These are phyloP conservation scores for Solioccasus polychromus DNA, from an alignment of 768 basidiomycete genomes.

Conservation along the genomic window DNA sequence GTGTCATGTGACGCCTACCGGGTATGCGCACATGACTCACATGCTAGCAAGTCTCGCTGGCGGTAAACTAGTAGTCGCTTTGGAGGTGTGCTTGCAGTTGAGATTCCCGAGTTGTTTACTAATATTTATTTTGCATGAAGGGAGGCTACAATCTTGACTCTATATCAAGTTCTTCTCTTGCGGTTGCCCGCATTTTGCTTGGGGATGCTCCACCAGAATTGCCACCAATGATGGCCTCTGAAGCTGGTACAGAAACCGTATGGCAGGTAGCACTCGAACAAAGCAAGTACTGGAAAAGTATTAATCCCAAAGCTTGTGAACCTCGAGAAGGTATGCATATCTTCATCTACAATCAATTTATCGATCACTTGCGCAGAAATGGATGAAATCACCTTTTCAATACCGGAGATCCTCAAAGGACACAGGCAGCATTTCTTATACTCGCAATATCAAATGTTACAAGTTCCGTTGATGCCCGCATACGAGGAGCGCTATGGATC, in stretches of 20 bases:
- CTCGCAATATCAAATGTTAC: slow-evolving; percentile 72
- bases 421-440: slow-evolving; percentile 86
- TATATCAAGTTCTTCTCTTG: slow-evolving; percentile 82
- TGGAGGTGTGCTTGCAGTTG: slow-evolving; percentile 64
- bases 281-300: slow-evolving; percentile 86
- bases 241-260: slow-evolving; percentile 84
- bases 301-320: slow-evolving; percentile 80
- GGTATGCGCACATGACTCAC: slow-evolving; percentile 98
- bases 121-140: slow-evolving; percentile 38
- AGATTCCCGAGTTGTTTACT: not conserved
- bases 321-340: slow-evolving; percentile 66
- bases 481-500: slow-evolving; percentile 72
- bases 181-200: slow-evolving; percentile 83
- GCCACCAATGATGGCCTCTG: slow-evolving; percentile 68
- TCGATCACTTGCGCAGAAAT: slow-evolving; percentile 41
- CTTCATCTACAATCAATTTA: not conserved
- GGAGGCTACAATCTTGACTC: slow-evolving; percentile 95
- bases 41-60: slow-evolving; percentile 88
- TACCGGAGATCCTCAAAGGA: slow-evolving; percentile 83
- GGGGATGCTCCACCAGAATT: slow-evolving; percentile 83
- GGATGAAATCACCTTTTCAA: slow-evolving; percentile 59
- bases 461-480: slow-evolving; percentile 72
- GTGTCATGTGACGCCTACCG: slow-evolving; percentile 86
- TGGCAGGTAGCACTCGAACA: slow-evolving; percentile 87
- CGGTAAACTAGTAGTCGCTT: slow-evolving; percentile 86